Conservation (phyloP, 2,329 filamentous ascomycete species). For the Alternaria novae-zelandiae region DNA sequence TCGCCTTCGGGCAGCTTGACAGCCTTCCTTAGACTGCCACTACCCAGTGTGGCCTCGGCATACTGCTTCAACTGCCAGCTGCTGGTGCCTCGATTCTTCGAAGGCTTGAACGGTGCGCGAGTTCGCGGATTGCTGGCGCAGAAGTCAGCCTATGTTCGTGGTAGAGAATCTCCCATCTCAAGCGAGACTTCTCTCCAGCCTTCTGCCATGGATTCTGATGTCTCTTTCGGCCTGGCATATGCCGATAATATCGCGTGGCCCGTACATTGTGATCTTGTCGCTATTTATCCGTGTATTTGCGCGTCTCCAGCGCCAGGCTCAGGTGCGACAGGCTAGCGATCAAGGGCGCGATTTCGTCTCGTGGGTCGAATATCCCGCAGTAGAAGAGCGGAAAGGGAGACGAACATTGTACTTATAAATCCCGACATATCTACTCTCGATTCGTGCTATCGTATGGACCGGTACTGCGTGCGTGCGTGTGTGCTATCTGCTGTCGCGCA, state of each 20-base stretch:
- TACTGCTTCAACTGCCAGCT: constrained; percentile 97
- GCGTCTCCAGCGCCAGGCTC: not conserved
- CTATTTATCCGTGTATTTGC: not conserved
- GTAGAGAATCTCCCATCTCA: not conserved
- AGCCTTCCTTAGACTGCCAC: constrained; percentile 92
- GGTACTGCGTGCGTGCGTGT: constrained; percentile 8
- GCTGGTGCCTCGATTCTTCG: constrained; percentile 84
- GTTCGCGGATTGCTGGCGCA: constrained; percentile 79
- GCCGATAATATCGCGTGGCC: not conserved
- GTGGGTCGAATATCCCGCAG: not conserved
- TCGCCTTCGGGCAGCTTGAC: constrained; percentile 97
- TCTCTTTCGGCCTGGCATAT: not conserved
- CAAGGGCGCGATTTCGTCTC: not conserved
- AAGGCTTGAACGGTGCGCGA: constrained; percentile 88
- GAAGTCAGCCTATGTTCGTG: constrained; percentile 44
- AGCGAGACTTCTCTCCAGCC: not conserved
- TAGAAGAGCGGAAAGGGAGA: constrained; percentile 38
- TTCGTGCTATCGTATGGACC: constrained; percentile 22
- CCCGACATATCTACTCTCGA: constrained; percentile 56
- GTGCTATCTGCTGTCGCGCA: constrained; percentile 32
- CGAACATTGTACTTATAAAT: constrained; percentile 83
- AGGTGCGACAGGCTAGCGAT: not conserved
- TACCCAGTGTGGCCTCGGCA: constrained; percentile 94
- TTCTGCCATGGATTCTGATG: not conserved
- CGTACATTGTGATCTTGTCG: not conserved